A percentile compares a stretch with the other conserved stretches of the same genome.
Evolutionary conservation across 1,284 basidiomycete species (phyloP).

Genomic region (Pyrrhoderma lamaoense): DNA sequence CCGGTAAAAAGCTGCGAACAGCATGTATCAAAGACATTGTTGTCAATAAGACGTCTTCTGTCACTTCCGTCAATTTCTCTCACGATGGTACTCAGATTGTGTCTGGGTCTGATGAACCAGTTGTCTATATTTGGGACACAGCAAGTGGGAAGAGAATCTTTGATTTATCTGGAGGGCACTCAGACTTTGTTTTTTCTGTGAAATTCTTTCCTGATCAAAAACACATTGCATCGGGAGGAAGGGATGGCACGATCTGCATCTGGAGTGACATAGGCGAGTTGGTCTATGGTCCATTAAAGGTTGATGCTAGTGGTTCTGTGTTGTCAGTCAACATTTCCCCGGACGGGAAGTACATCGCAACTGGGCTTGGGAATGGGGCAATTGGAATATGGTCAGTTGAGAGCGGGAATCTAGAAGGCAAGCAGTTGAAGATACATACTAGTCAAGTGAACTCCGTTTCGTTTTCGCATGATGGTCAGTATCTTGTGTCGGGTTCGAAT

Average conservation of each 20-base stretch:
- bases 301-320: not conserved
- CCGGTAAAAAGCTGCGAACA: not conserved
- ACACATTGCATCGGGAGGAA: slow-evolving; percentile 2
- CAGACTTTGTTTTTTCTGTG: not conserved
- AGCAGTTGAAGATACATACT: no score
- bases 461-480: slow-evolving; percentile 15
- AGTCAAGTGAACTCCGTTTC: no score
- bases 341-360: slow-evolving; percentile 6
- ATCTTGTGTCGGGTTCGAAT: slow-evolving; percentile 20
- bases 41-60: not conserved
- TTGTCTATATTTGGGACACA: slow-evolving; percentile 17
- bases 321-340: slow-evolving; percentile 9
- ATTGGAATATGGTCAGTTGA: slow-evolving; percentile 9
- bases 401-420: no score
- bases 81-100: not conserved
- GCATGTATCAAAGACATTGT: not conserved
- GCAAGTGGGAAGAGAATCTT: not conserved
- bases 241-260: not conserved
- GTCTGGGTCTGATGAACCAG: not conserved
- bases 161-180: not conserved
- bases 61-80: not conserved
- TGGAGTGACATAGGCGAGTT: not conserved
- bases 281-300: no score
- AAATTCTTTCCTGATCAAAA: not conserved
- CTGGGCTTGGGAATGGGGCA: slow-evolving; percentile 8